Evolutionary conservation across 176 grass and related monocot species (phyloP).

Genomic region (Lolium multiflorum): DNA sequence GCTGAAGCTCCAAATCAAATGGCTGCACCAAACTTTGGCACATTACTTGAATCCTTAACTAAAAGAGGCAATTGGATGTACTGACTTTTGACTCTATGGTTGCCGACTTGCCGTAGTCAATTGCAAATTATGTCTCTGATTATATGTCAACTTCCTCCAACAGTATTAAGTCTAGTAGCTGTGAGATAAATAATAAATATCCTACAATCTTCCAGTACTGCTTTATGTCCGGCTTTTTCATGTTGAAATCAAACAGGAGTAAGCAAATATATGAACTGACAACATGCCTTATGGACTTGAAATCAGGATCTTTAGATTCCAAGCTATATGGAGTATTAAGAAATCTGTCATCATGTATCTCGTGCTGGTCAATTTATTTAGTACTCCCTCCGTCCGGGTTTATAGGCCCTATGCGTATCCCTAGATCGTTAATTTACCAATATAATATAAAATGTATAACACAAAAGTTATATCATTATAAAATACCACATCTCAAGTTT

Average conservation of each 20-base stretch:
- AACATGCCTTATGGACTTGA: constrained; percentile 11
- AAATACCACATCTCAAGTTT: no score
- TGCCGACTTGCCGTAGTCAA: neutral
- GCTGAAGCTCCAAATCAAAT: neutral
- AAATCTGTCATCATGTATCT: constrained; percentile 13
- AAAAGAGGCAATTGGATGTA: neutral
- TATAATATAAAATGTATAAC: no score
- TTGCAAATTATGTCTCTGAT: constrained; percentile 20
- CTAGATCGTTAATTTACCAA: no score
- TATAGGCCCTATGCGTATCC: no score
- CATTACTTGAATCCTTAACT: constrained; percentile 10
- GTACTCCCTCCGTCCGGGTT: no score
- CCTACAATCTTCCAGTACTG: neutral
- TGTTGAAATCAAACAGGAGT: constrained; percentile 11
- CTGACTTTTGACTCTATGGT: neutral
- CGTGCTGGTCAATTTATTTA: neutral
- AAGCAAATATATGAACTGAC: neutral
- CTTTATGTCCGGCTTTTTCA: constrained; percentile 7
- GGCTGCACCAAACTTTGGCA: neutral
- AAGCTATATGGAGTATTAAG: constrained; percentile 37
- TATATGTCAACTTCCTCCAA: constrained; percentile 11
- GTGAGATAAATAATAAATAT: constrained; percentile 5
- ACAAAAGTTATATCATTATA: no score
- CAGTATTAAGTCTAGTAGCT: constrained; percentile 17
- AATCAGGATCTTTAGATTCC: neutral